Percentiles rank a stretch among this genome's conserved stretches.
Conservation (phyloP, 2,329 filamentous ascomycete genomes). For the Paecilomyces niveus region DNA sequence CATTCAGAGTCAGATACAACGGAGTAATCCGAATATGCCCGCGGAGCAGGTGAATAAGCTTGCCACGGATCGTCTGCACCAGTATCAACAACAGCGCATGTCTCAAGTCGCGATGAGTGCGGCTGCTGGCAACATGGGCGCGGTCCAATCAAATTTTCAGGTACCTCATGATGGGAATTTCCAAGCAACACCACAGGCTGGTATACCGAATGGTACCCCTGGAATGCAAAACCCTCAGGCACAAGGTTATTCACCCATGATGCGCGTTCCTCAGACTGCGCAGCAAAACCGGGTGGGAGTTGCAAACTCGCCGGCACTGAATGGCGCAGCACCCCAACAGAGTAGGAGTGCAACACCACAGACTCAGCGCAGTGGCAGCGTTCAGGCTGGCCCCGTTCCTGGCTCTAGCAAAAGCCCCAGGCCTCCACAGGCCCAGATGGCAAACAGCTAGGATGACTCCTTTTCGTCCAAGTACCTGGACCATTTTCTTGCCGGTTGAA, state of each 20-base stretch:
- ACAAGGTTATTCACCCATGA: conserved; percentile 47
- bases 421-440: conserved; percentile 33
- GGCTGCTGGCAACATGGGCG: conserved; percentile 40
- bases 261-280: conserved; percentile 43
- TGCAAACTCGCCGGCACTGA: conserved; percentile 38
- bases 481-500: neutral
- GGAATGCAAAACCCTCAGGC: conserved; percentile 41
- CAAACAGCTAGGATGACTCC: conserved; percentile 21
- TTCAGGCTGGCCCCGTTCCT: conserved; percentile 30
- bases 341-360: conserved; percentile 41
- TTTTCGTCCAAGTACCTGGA: neutral
- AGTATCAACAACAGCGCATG: conserved; percentile 41
- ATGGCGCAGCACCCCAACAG: conserved; percentile 30
- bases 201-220: conserved; percentile 25
- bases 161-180: conserved; percentile 32
- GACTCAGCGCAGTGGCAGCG: conserved; percentile 38
- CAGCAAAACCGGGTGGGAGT: conserved; percentile 35
- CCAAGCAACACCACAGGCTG: conserved; percentile 23
- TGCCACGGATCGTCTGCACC: conserved; percentile 45
- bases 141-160: conserved; percentile 34
- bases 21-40: conserved; percentile 44
- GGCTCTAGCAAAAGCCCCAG: conserved; percentile 36
- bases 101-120: conserved; percentile 48
- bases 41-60: conserved; percentile 48
- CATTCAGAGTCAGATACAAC: conserved; percentile 46